phyloP scores from a whole-genome alignment of 2,329 filamentous ascomycete species.

The Emergomyces africanus region DNA sequence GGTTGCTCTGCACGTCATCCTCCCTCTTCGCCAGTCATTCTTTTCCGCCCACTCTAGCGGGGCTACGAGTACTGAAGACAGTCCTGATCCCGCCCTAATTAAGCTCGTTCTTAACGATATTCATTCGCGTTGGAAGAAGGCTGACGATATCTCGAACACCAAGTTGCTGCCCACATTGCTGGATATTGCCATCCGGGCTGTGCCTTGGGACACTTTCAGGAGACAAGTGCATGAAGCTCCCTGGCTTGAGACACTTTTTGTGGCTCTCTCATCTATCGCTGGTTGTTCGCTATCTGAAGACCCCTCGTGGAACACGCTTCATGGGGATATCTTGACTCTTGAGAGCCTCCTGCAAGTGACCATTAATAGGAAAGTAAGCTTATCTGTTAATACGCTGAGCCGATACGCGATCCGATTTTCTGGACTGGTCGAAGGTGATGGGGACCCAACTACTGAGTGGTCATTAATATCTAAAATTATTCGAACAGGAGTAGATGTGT shows the following conservation, averaged over 20 bases:
- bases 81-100: conserved; percentile 23
- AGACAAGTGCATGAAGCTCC: conserved; percentile 33
- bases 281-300: conserved; percentile 22
- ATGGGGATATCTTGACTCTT: conserved; percentile 18
- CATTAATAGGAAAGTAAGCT: conserved; percentile 24
- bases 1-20: conserved; percentile 29
- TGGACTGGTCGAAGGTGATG: conserved; percentile 22
- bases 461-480: conserved; percentile 29
- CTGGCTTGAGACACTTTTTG: conserved; percentile 40
- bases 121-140: conserved; percentile 21
- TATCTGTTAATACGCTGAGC: conserved; percentile 29
- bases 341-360: conserved; percentile 28
- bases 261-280: conserved; percentile 27
- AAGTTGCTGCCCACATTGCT: conserved; percentile 31
- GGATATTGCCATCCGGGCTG: conserved; percentile 33
- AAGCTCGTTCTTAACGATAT: conserved; percentile 26
- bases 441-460: conserved; percentile 24
- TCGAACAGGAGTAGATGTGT: conserved; percentile 30
- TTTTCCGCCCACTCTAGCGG: conserved; percentile 18
- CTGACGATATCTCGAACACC: conserved; percentile 7
- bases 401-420: conserved; percentile 28
- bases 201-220: conserved; percentile 31
- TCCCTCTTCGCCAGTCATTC: conserved; percentile 28
- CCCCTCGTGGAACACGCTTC: conserved; percentile 2
- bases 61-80: conserved; percentile 19